phyloP scores from a whole-genome alignment of 345 rosid genomes.

The Salix arbutifolia region DNA sequence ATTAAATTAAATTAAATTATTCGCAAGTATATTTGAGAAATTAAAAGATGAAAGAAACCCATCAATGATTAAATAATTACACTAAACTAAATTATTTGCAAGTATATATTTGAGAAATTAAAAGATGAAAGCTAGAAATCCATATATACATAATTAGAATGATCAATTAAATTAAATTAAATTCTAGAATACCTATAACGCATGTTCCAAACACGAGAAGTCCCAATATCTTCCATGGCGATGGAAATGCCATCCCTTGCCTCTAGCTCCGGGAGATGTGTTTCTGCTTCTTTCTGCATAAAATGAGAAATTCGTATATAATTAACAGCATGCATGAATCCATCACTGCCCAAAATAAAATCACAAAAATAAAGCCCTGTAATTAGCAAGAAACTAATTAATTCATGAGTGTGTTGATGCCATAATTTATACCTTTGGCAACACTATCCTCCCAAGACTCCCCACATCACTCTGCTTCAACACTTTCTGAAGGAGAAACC shows the following conservation, averaged over 20 bases:
- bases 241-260: constrained; percentile 94
- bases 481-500: constrained; percentile 92
- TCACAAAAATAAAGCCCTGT: background rate
- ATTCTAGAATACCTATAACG: constrained; percentile 64
- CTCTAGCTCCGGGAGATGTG: constrained; percentile 90
- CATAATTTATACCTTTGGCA: constrained; percentile 58
- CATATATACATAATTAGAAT: too few species aligned
- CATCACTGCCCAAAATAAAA: background rate
- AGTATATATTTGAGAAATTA: background rate
- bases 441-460: constrained; percentile 87
- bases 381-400: background rate
- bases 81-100: too few species aligned
- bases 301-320: background rate
- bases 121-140: background rate
- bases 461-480: constrained; percentile 99
- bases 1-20: too few species aligned
- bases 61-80: too few species aligned
- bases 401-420: too few species aligned
- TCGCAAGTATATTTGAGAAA: background rate
- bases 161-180: background rate
- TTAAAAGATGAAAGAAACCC: background rate
- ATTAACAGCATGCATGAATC: too few species aligned
- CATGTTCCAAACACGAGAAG: constrained; percentile 97
- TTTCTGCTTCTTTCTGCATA: constrained; percentile 88
- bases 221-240: constrained; percentile 98